phyloP scores from a whole-genome alignment of 331 rosid species.

The Spiraea crenata region DNA sequence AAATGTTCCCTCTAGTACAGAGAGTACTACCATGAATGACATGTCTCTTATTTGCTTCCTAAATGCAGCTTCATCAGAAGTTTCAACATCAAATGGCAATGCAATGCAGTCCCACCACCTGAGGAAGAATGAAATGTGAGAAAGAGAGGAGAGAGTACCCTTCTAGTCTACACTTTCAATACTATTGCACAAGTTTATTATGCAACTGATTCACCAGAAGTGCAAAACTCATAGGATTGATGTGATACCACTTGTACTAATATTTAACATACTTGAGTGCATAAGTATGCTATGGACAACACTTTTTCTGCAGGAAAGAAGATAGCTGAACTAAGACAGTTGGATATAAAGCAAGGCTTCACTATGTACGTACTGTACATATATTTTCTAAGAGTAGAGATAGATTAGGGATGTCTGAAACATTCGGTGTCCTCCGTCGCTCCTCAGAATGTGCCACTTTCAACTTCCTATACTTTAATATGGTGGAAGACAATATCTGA shows the following conservation, averaged over 20 bases:
- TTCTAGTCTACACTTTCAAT: neutral
- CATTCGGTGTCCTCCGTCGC: conserved; percentile 32
- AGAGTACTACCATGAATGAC: conserved; percentile 65
- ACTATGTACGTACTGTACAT: conserved; percentile 18
- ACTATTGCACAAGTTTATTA: neutral
- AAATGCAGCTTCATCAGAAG: conserved; percentile 72
- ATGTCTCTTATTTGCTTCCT: conserved; percentile 77
- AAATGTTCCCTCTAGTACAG: no score
- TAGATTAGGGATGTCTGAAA: conserved; percentile 35
- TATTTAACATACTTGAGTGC: neutral
- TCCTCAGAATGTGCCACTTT: conserved; percentile 38
- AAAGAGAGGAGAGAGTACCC: neutral
- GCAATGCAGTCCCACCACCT: conserved; percentile 99
- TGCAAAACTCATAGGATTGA: neutral
- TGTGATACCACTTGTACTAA: neutral
- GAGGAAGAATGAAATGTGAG: conserved; percentile 25
- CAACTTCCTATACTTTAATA: conserved; percentile 62
- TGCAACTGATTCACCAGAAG: neutral
- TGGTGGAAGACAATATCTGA: conserved; percentile 73
- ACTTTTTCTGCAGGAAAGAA: neutral
- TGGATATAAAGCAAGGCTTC: conserved; percentile 7
- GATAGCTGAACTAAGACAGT: conserved; percentile 10
- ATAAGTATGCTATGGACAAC: neutral
- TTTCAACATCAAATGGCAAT: conserved; percentile 74
- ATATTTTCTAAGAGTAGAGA: conserved; percentile 80